phyloP scores from a whole-genome alignment of 257 asterid genomes.

The Plantago ovata region DNA sequence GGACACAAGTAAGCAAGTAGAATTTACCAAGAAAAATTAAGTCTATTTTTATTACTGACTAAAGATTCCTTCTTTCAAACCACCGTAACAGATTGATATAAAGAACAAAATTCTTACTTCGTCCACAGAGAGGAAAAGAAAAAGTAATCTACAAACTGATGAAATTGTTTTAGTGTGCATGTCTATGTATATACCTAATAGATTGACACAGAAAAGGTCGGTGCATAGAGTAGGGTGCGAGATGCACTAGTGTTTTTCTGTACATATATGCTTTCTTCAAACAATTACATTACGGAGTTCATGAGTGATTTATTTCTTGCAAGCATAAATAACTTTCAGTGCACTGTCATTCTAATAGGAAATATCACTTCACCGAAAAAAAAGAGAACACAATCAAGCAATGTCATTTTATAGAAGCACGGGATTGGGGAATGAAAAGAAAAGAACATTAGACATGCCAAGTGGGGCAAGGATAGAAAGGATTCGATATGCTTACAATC shows the following conservation, averaged over 20 bases:
- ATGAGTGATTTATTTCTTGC: not conserved
- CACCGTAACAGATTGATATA: not conserved
- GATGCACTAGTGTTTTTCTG: too few species aligned
- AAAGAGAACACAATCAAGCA: constrained; percentile 4
- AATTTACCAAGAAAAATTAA: too few species aligned
- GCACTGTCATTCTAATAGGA: constrained; percentile 4
- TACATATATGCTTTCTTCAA: not conserved
- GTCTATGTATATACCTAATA: too few species aligned
- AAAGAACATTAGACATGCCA: constrained; percentile 7
- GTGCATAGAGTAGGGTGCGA: too few species aligned
- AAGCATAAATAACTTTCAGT: constrained; percentile 1
- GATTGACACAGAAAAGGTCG: too few species aligned
- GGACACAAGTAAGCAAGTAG: too few species aligned
- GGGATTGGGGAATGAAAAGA: constrained; percentile 14
- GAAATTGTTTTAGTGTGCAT: not conserved
- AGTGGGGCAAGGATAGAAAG: constrained; percentile 3
- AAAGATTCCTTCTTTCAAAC: not conserved
- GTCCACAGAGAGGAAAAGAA: not conserved
- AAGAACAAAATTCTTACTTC: constrained; percentile 3
- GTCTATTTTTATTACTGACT: not conserved
- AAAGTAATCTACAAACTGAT: not conserved
- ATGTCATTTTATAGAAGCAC: not conserved
- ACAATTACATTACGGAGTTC: not conserved
- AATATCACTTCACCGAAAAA: constrained; percentile 1
- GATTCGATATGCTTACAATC: constrained; percentile 61